Conservation (phyloP, 352 stramenopile species). For the Pythium angustatum region DNA sequence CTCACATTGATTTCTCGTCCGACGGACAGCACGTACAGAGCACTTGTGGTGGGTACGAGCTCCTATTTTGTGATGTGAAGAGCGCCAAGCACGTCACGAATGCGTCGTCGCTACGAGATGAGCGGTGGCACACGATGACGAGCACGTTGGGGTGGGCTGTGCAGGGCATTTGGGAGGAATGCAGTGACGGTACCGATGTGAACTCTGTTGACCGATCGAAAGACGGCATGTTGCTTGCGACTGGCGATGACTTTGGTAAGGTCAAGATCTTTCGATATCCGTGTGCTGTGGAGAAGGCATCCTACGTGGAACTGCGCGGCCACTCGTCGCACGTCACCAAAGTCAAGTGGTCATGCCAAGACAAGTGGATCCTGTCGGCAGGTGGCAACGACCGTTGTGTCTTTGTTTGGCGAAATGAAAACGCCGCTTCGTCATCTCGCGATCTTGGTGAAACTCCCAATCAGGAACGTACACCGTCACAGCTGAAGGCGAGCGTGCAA, state of each 20-base stretch:
- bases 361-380: constrained; percentile 63
- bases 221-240: constrained; percentile 62
- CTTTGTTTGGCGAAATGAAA: constrained; percentile 72
- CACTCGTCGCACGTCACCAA: constrained; percentile 85
- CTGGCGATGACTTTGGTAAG: constrained; percentile 81
- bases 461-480: neutral
- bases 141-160: constrained; percentile 87
- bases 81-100: constrained; percentile 68
- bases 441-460: neutral
- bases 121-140: constrained; percentile 90
- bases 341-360: constrained; percentile 60
- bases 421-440: neutral
- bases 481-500: neutral
- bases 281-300: constrained; percentile 55
- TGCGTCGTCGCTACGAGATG: constrained; percentile 81
- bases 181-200: constrained; percentile 79
- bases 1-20: constrained; percentile 75
- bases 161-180: constrained; percentile 87
- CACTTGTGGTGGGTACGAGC: constrained; percentile 84
- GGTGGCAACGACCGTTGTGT: constrained; percentile 81
- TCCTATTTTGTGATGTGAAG: constrained; percentile 89
- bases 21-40: constrained; percentile 68
- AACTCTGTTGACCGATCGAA: constrained; percentile 74
- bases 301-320: constrained; percentile 55
- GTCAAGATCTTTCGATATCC: constrained; percentile 90